phyloP scores from a whole-genome alignment of 371 early-diverging fungal species.

The Apophysomyces trapeziformis region DNA sequence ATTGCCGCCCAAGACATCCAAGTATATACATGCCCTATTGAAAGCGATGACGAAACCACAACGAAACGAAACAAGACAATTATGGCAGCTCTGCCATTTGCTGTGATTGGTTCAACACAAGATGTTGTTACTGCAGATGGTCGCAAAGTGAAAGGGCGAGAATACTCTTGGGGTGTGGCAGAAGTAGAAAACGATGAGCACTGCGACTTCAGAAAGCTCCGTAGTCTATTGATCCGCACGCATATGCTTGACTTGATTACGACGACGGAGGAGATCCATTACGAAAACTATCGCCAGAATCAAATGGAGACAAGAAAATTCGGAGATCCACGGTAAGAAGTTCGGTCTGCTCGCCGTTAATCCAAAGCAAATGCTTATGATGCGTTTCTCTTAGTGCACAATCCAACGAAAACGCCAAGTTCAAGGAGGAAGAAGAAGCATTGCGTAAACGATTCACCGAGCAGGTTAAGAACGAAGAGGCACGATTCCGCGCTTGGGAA shows the following conservation, averaged over 20 bases:
- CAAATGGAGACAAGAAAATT: constrained; percentile 83
- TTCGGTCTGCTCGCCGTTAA: neutral
- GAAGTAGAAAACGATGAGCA: constrained; percentile 89
- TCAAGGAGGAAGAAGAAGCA: constrained; percentile 95
- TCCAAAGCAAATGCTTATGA: no score
- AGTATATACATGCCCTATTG: constrained; percentile 75
- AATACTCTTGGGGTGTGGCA: constrained; percentile 93
- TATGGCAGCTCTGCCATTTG: constrained; percentile 90
- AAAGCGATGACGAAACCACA: constrained; percentile 82
- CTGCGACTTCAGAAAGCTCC: constrained; percentile 92
- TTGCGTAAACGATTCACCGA: constrained; percentile 92
- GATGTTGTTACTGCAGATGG: constrained; percentile 76
- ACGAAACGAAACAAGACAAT: constrained; percentile 80
- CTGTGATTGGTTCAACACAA: constrained; percentile 87
- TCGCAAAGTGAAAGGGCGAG: constrained; percentile 79
- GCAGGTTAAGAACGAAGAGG: constrained; percentile 92
- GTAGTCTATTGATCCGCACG: constrained; percentile 86
- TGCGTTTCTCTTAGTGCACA: constrained; percentile 29
- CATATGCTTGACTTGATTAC: constrained; percentile 92
- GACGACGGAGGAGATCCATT: constrained; percentile 88
- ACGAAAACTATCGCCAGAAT: constrained; percentile 83
- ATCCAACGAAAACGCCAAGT: constrained; percentile 83
- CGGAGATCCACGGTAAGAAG: constrained; percentile 73
- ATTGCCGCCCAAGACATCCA: constrained; percentile 75
- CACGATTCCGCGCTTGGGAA: constrained; percentile 95